Percentiles rank a stretch among this genome's conserved stretches.
These are phyloP conservation scores for Colletotrichum limetticola DNA, from an alignment of 2,329 filamentous ascomycete species.

Conservation along the genomic window DNA sequence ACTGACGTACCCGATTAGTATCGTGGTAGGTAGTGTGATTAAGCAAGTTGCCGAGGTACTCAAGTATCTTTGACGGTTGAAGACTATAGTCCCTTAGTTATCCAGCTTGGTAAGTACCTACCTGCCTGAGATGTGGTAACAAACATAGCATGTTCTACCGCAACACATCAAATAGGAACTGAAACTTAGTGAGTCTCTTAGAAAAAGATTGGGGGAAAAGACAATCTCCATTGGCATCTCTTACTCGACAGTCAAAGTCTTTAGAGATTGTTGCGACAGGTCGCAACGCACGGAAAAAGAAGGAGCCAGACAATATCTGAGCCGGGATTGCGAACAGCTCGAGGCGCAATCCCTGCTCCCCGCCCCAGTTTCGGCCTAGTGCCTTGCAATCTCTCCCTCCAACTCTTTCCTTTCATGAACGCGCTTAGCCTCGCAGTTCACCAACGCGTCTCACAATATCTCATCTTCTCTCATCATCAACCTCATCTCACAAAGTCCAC, in stretches of 20 bases:
- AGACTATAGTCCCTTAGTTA: neutral
- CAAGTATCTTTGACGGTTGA: neutral
- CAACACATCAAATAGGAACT: neutral
- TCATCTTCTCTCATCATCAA: conserved; percentile 34
- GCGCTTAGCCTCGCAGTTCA: conserved; percentile 34
- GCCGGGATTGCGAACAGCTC: neutral
- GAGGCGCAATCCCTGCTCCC: conserved; percentile 23
- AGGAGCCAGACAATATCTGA: neutral
- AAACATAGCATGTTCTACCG: neutral
- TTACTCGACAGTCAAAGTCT: neutral
- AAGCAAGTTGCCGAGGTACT: no score
- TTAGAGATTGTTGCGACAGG: neutral
- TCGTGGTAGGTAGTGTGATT: neutral
- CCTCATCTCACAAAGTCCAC: conserved; percentile 24
- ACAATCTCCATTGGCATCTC: neutral
- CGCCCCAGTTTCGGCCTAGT: conserved; percentile 24
- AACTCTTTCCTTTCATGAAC: conserved; percentile 30
- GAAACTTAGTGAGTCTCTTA: neutral
- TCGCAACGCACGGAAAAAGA: neutral
- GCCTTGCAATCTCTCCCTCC: conserved; percentile 33
- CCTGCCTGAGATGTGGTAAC: neutral
- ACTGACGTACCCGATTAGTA: neutral
- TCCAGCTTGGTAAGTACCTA: neutral
- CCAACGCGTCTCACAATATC: conserved; percentile 36
- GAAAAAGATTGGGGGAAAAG: neutral